Evolutionary conservation across 2,329 filamentous ascomycete genomes (phyloP).

Genomic region (Xylaria digitata): DNA sequence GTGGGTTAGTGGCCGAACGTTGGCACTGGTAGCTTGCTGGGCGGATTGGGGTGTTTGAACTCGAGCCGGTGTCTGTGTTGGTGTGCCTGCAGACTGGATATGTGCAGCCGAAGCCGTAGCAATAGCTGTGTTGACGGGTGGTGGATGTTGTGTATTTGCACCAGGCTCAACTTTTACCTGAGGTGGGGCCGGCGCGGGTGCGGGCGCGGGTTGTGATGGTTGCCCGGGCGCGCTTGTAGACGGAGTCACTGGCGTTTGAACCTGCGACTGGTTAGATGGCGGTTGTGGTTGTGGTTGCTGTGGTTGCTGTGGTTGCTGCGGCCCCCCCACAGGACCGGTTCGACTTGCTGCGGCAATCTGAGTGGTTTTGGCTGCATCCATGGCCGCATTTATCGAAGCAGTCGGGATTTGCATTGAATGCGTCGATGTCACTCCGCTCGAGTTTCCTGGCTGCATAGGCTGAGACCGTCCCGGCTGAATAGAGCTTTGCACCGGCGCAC

Average conservation of each 20-base stretch:
- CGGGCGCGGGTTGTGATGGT: constrained; percentile 39
- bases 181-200: constrained; percentile 42
- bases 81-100: constrained; percentile 58
- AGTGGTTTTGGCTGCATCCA: constrained; percentile 50
- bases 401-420: constrained; percentile 50
- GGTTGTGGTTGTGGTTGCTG: constrained; percentile 18
- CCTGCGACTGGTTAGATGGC: constrained; percentile 20
- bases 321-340: constrained; percentile 36
- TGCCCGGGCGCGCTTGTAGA: constrained; percentile 43
- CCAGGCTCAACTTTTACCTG: constrained; percentile 54
- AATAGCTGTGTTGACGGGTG: constrained; percentile 62
- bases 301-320: constrained; percentile 31
- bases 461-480: constrained; percentile 45
- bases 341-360: constrained; percentile 45
- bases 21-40: constrained; percentile 40
- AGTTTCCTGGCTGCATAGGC: constrained; percentile 42
- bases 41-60: constrained; percentile 61
- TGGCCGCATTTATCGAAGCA: constrained; percentile 50
- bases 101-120: constrained; percentile 52
- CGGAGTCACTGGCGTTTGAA: constrained; percentile 44
- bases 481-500: constrained; percentile 31
- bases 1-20: constrained; percentile 45
- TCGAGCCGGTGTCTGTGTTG: constrained; percentile 61
- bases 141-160: constrained; percentile 51
- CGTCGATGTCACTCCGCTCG: constrained; percentile 38